Conservation (phyloP, 2,329 filamentous ascomycete genomes). For the Aspergillus amoenus region DNA sequence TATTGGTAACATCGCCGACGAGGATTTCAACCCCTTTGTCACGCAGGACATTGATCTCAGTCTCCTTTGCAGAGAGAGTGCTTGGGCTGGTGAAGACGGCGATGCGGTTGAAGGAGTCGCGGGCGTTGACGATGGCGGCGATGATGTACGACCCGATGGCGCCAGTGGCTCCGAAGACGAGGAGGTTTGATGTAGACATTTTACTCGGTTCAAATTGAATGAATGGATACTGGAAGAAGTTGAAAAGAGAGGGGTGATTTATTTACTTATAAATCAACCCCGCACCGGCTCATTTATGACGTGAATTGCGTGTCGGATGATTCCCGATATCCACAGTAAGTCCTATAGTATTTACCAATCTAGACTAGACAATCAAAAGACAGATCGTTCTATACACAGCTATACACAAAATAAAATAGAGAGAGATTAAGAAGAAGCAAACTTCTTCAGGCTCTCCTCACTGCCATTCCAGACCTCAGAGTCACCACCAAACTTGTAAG, state of each 20-base stretch:
- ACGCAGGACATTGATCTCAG: conserved; percentile 49
- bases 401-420: too few relatives aligned
- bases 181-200: conserved; percentile 18
- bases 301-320: not conserved
- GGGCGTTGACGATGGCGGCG: conserved; percentile 48
- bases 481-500: conserved; percentile 19
- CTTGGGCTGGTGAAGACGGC: conserved; percentile 58
- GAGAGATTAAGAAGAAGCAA: not conserved
- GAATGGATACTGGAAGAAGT: not conserved
- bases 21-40: conserved; percentile 53
- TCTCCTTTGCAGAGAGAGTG: conserved; percentile 52
- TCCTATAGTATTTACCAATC: not conserved
- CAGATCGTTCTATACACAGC: too few relatives aligned
- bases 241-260: not conserved
- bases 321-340: not conserved
- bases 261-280: not conserved
- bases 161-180: conserved; percentile 26
- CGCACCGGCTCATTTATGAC: not conserved
- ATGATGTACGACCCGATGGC: conserved; percentile 45
- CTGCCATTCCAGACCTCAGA: conserved; percentile 21
- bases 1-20: conserved; percentile 55
- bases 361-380: not conserved
- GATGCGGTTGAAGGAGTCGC: conserved; percentile 53
- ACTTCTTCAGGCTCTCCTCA: conserved; percentile 14
- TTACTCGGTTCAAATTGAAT: not conserved